Base-by-base conservation (phyloP, 352 stramenopile species). In the Hyaloperonospora arabidopsidis region DNA sequence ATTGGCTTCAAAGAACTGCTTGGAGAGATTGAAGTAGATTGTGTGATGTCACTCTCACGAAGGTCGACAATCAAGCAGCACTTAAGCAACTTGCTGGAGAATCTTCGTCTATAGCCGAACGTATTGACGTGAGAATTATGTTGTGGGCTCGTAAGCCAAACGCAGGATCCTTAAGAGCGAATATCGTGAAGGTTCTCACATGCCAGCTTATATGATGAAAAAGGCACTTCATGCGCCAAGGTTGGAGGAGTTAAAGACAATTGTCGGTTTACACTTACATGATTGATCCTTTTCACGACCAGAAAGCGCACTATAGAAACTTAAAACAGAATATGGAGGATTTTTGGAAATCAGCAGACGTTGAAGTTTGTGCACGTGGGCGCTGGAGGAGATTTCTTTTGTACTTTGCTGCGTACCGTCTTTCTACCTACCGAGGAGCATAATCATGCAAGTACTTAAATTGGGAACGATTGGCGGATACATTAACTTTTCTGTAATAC, bases 21-120 rank as follows among this genome's bases (percentile, higher is more conserved):
- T 17, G 35, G 5, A 17, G 35, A 41, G 11, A 17, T 41, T 3
- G 25, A 7, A 8, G 7, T 29, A 3, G 3, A 29, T 1, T 41
- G 35, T 18, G 35, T 5, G 35, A 41, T 41, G 35, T 14, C 35
- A 3, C 14, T 17, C 0, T 18, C 35, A 17, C 12, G 1, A 17
- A 41, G n/a, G n/a, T 41, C 14, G 35, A 41, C n/a, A 41, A 41
- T 17, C 35, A 41, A 41, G 35, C 35, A 41, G 35, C 35, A 18
- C 10, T 41, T 8, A 41, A 41, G 4, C 35, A 41, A 41, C 35
- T 41, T 41, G 1, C 4, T 18, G 35, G 35, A 15, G 4, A 17
- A 41, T 41, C 12, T 18, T 17, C 11, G 2, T 15, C 5, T 17
- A 17, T 17, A 17, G 35, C 35, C 14, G n/a, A 41, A 29, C 25